phyloP scores from a whole-genome alignment of 1,284 basidiomycete species.

The Rhodotorula sp. region DNA sequence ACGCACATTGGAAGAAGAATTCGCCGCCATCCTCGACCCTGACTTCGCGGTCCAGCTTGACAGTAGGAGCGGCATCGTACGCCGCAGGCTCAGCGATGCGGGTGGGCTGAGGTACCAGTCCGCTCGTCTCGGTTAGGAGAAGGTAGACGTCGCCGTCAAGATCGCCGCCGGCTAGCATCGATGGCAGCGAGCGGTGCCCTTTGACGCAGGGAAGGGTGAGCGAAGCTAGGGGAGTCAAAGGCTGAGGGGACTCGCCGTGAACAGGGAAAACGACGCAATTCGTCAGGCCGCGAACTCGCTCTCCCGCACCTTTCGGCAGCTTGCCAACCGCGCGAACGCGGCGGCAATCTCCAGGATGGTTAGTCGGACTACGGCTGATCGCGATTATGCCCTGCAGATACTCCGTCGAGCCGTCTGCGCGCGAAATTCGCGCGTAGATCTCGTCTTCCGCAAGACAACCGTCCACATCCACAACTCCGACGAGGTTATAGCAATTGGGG shows the following conservation, averaged over 20 bases:
- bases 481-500: conserved; percentile 21
- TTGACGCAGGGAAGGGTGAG: background rate
- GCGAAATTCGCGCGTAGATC: conserved; percentile 11
- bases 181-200: conserved; percentile 18
- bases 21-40: conserved; percentile 14
- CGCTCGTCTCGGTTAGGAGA: conserved; percentile 13
- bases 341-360: conserved; percentile 19
- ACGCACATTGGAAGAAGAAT: conserved; percentile 31
- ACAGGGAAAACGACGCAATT: conserved; percentile 26
- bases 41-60: conserved; percentile 7
- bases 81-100: conserved; percentile 10
- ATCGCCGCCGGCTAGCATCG: conserved; percentile 23
- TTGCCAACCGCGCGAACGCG: conserved; percentile 7
- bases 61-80: conserved; percentile 6
- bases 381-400: conserved; percentile 14
- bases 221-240: background rate
- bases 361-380: conserved; percentile 23
- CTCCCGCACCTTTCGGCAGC: conserved; percentile 1
- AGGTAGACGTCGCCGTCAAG: conserved; percentile 27
- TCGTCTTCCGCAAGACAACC: conserved; percentile 8
- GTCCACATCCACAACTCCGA: conserved; percentile 28
- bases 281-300: background rate
- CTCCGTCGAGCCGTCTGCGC: background rate
- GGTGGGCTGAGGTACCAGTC: background rate
- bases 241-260: conserved; percentile 1